phyloP scores from a whole-genome alignment of 345 rosid species.

The Corchorus capsularis region DNA sequence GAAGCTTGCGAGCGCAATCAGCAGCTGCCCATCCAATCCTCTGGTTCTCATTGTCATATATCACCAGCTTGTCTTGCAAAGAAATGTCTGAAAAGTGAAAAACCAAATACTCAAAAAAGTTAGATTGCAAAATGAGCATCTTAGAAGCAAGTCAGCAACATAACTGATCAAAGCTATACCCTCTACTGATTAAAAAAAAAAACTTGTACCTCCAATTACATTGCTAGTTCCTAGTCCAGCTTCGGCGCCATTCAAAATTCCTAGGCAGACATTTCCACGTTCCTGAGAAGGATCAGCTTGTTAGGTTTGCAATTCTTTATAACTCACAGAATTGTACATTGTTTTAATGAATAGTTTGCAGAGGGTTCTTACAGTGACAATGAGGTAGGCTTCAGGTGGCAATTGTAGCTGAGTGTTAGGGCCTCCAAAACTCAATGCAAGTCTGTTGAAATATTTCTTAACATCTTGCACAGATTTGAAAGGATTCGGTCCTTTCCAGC shows the following conservation, averaged over 20 bases:
- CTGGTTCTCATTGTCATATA: constrained; percentile 20
- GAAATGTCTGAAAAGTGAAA: constrained; percentile 18
- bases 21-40: constrained; percentile 20
- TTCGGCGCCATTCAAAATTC: constrained; percentile 26
- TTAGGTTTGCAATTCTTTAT: not conserved
- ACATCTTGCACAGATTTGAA: constrained; percentile 20
- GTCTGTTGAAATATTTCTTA: constrained; percentile 21
- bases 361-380: constrained; percentile 29
- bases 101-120: not conserved
- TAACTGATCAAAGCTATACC: not conserved
- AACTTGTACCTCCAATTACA: constrained; percentile 32
- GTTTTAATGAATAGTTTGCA: not conserved
- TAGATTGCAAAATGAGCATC: not conserved
- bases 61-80: constrained; percentile 15
- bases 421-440: constrained; percentile 24
- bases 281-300: constrained; percentile 19
- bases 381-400: constrained; percentile 30
- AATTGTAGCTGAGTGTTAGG: constrained; percentile 16
- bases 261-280: constrained; percentile 32
- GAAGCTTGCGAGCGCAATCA: constrained; percentile 11
- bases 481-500: constrained; percentile 27
- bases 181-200: not conserved
- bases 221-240: constrained; percentile 19
- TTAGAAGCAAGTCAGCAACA: not conserved
- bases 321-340: not conserved